phyloP scores from a whole-genome alignment of 768 basidiomycete species.

The Leccinum disarticulatum region DNA sequence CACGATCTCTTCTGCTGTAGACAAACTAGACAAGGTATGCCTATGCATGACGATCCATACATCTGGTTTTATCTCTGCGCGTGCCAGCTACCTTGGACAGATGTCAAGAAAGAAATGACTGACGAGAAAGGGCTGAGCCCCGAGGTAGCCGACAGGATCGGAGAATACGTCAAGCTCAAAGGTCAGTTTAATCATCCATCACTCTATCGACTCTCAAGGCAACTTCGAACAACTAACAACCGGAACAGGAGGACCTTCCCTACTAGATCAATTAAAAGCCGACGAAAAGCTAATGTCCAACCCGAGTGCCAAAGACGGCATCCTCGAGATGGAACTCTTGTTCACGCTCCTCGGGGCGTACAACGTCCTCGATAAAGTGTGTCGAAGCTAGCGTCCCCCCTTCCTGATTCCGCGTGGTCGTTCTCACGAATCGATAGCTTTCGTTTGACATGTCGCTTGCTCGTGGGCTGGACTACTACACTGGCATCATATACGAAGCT shows the following conservation, averaged over 20 bases:
- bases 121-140: constrained; percentile 88
- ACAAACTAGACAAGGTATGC: constrained; percentile 94
- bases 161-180: constrained; percentile 95
- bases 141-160: constrained; percentile 87
- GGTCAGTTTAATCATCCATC: constrained; percentile 44
- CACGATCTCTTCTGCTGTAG: constrained; percentile 92
- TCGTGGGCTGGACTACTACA: constrained; percentile 98
- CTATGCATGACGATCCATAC: neutral
- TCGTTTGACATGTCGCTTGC: constrained; percentile 97
- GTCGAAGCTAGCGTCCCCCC: constrained; percentile 7
- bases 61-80: neutral
- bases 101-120: constrained; percentile 96
- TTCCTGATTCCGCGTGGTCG: neutral
- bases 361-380: constrained; percentile 72
- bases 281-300: constrained; percentile 70
- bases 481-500: constrained; percentile 97
- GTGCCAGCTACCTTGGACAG: constrained; percentile 75
- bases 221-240: neutral
- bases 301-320: constrained; percentile 72
- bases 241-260: constrained; percentile 65
- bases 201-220: neutral
- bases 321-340: constrained; percentile 82
- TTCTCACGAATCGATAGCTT: constrained; percentile 48
- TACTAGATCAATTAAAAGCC: constrained; percentile 67
- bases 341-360: constrained; percentile 84